Evolutionary conservation across 1,139 yeast species (phyloP).

Genomic region (Yamadazyma mexicana): DNA sequence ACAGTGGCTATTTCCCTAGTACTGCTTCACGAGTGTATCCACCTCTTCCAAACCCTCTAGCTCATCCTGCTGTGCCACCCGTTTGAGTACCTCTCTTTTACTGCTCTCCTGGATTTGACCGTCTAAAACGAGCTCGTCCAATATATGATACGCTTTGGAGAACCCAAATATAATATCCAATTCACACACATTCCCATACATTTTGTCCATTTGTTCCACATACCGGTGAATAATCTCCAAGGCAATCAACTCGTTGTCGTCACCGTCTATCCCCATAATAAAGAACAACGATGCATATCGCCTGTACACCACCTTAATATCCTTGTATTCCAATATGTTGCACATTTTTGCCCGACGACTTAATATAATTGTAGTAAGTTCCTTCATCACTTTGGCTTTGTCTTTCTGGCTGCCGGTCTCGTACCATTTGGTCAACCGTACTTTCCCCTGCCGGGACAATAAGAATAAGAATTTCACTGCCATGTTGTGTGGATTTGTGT

Average conservation of each 20-base stretch:
- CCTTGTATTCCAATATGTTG: conserved; percentile 88
- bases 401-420: conserved; percentile 78
- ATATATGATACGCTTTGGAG: conserved; percentile 85
- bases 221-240: conserved; percentile 88
- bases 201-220: conserved; percentile 95
- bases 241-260: conserved; percentile 84
- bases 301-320: conserved; percentile 83
- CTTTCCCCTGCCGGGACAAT: conserved; percentile 93
- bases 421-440: conserved; percentile 92
- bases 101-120: conserved; percentile 88
- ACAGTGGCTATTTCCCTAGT: conserved; percentile 1
- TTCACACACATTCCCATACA: conserved; percentile 96
- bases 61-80: conserved; percentile 76
- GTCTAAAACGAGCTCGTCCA: conserved; percentile 82
- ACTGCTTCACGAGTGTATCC: conserved; percentile 38
- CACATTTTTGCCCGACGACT: conserved; percentile 93
- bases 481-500: conserved; percentile 34
- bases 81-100: conserved; percentile 71
- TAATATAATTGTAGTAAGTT: conserved; percentile 80
- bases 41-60: conserved; percentile 54
- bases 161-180: conserved; percentile 92
- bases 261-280: conserved; percentile 79
- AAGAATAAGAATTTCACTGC: conserved; percentile 76
- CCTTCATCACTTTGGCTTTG: conserved; percentile 79
- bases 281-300: conserved; percentile 92